Evolutionary conservation across 2,329 filamentous ascomycete species (phyloP), one percentile per base, ranked within the genome.

Genomic region (Monilinia fructigena): DNA sequence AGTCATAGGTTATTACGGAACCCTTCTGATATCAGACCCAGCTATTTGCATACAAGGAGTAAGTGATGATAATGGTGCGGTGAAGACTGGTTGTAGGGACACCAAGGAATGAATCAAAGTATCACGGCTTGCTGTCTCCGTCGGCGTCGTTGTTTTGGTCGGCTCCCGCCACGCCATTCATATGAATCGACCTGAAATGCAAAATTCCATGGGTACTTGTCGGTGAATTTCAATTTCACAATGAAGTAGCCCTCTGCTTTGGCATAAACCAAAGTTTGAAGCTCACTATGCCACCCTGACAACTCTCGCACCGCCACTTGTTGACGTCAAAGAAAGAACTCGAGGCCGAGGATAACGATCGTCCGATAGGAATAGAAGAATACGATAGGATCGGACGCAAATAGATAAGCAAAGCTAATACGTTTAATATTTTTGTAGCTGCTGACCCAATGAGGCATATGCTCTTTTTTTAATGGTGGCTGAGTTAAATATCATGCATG

Each of bases 211-310:
- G 23, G 10, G 28, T 63, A 11, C 31, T 38, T 47, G 10, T 45
- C 50, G 42, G 38, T 26, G 45, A 14, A 12, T 47, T 47, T 56
- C 8, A 20, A 10, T 52, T 12, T 40, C n/a, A 26, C 8, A 20
- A 10, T 20, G 16, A 23, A n/a, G 48, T 48, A 61, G 63, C 48
- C 48, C 48, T 54, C 47, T 11, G 35, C 55, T 53, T 50, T 65
- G 48, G 50, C 38, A 45, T 26, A 61, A 35, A 47, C 47, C 28
- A 47, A 42, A 14, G 60, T 61, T 61, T 65, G 38, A 61, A 65
- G 60, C 38, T 45, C 16, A 12, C 38, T 65, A 55, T 35, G 63
- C 63, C 63, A 65, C 63, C 48, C 47, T 65, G n/a, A 53, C 14
- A 53, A 65, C 45, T 20, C 55, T 61, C 48, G 47, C 20, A 28